A percentile compares a stretch with the other conserved stretches of the same genome.
phyloP scores from a whole-genome alignment of 1,139 yeast species.

The Candida albicans region DNA sequence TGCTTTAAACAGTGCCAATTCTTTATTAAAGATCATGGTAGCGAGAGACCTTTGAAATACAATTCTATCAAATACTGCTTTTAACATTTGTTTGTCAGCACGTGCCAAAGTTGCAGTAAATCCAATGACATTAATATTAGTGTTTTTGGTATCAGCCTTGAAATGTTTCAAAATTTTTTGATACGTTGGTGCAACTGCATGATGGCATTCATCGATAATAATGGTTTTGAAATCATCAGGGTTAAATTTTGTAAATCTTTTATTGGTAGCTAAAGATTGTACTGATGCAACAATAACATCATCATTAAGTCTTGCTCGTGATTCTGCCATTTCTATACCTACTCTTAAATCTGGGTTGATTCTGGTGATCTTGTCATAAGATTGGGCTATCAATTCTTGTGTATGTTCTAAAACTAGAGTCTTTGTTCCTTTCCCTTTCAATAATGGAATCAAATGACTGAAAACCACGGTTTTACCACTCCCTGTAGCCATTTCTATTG shows the following conservation, averaged over 20 bases:
- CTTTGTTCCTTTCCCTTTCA: constrained; percentile 44
- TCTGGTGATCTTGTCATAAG: constrained; percentile 48
- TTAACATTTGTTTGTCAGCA: constrained; percentile 63
- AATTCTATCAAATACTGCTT: constrained; percentile 66
- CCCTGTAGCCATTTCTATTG: constrained; percentile 90
- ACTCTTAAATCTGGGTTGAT: constrained; percentile 55
- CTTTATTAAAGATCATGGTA: constrained; percentile 67
- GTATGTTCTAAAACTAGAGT: constrained; percentile 78
- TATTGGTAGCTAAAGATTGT: constrained; percentile 53
- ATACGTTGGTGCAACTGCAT: constrained; percentile 78
- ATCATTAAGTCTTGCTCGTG: constrained; percentile 38
- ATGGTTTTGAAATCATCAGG: constrained; percentile 66
- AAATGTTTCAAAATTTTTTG: constrained; percentile 59
- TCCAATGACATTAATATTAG: constrained; percentile 65
- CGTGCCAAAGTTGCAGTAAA: constrained; percentile 82
- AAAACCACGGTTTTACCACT: constrained; percentile 93
- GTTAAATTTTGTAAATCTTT: constrained; percentile 54
- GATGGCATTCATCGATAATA: constrained; percentile 92
- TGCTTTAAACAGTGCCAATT: constrained; percentile 69
- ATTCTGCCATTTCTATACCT: constrained; percentile 71
- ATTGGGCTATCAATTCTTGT: constrained; percentile 75
- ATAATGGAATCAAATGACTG: constrained; percentile 56
- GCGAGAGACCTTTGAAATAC: constrained; percentile 67
- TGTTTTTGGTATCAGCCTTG: constrained; percentile 42
- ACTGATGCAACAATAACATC: constrained; percentile 82